Evolutionary conservation across 2,329 filamentous ascomycete species (phyloP).

Genomic region (Neonectria hederae): DNA sequence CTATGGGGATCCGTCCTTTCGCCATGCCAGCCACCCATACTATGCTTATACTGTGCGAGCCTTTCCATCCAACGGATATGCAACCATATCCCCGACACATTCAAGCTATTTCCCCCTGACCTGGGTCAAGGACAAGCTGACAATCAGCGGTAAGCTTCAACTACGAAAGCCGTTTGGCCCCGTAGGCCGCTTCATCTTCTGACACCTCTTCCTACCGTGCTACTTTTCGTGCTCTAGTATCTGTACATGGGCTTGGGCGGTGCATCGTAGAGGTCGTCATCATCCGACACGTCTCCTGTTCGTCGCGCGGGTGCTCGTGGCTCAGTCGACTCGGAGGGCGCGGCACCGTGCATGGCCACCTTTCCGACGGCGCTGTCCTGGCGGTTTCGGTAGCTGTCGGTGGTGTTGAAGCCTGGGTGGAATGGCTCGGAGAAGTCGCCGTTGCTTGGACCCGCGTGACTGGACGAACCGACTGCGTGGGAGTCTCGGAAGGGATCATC

Average conservation of each 20-base stretch:
- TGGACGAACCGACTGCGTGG: slow-evolving; percentile 32
- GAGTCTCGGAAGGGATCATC: slow-evolving; percentile 51
- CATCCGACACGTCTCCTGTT: slow-evolving; percentile 43
- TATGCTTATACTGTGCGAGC: slow-evolving; percentile 31
- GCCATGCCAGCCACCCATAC: slow-evolving; percentile 35
- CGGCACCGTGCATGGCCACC: slow-evolving; percentile 54
- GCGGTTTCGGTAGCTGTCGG: slow-evolving; percentile 42
- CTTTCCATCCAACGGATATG: slow-evolving; percentile 19
- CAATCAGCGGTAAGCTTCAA: background rate
- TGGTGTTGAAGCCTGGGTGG: slow-evolving; percentile 48
- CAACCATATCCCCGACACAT: background rate
- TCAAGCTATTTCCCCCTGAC: background rate
- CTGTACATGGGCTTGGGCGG: slow-evolving; percentile 49
- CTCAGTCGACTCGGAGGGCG: slow-evolving; percentile 29
- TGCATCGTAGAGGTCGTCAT: slow-evolving; percentile 55
- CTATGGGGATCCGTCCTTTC: slow-evolving; percentile 40
- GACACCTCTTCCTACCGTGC: background rate
- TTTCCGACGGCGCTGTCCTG: slow-evolving; percentile 55
- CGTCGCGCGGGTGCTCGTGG: slow-evolving; percentile 30
- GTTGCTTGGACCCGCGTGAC: slow-evolving; percentile 24
- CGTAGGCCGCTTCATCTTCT: background rate
- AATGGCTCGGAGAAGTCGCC: slow-evolving; percentile 48
- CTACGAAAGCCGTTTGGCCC: background rate
- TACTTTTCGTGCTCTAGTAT: slow-evolving; percentile 38
- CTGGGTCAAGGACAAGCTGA: background rate